Base-by-base conservation (phyloP, 2,329 filamentous ascomycete species). In the Orbilia blumenaviensis region DNA sequence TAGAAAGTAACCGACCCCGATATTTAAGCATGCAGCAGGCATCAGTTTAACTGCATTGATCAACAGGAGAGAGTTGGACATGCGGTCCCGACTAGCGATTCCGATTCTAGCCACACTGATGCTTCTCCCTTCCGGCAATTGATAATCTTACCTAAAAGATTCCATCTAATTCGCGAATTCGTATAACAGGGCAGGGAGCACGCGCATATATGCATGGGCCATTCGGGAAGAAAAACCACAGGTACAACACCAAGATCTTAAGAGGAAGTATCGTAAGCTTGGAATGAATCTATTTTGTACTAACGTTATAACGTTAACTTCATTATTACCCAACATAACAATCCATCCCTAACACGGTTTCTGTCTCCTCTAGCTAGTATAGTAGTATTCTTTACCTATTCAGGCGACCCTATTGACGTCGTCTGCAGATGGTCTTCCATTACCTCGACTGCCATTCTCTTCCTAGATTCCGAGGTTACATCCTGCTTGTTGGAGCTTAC, bases 131-230 rank as follows among this genome's bases (percentile, higher is more conserved):
- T 50, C 46, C 46, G 12, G 25, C n/a, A n/a, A n/a, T n/a, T n/a
- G n/a, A n/a, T 29, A n/a, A 25, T 50, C 23, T 50, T 50, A 50
- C 44, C 21, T 50, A 50, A 50, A n/a, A 50, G 46, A 50, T 50
- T 50, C 46, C 46, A 21, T 46, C 2, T 9, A 21, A 6, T 14
- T 50, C 14, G 23, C 21, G 21, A 6, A 1, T 5, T 3, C 3
- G n/a, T 27, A 14, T 14, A 27, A 3, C 25, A 3, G 4, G 1
- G 18, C 36, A 38, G 34, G n/a, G 7, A 42, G 38, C 6, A 34
- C 1, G 32, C 32, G 36, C 12, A 1, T 38, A 12, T 14, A 46
- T 10, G 42, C 38, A 42, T 4, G 42, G 42, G 9, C 6, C 44
- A 9, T 21, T 2, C 10, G 10, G 3, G 25, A 16, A 16, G 9